phyloP scores from a whole-genome alignment of 768 basidiomycete genomes.

The Calocybe indica region DNA sequence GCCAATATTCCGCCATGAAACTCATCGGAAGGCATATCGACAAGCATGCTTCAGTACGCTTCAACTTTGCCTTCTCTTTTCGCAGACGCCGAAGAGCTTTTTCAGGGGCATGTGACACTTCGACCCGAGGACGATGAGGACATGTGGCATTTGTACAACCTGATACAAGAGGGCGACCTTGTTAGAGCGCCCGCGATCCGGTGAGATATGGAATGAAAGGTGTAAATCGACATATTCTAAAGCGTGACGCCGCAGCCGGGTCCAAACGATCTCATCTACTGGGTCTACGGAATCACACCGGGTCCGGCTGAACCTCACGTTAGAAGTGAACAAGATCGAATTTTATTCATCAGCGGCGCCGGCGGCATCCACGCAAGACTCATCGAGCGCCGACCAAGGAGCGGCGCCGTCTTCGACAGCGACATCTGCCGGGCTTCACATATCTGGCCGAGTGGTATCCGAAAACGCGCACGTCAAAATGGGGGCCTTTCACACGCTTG shows the following conservation, averaged over 20 bases:
- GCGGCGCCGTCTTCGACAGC: conserved; percentile 28
- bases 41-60: conserved; percentile 71
- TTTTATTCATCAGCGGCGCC: conserved; percentile 69
- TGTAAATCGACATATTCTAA: background rate
- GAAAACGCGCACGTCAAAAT: conserved; percentile 90
- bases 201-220: conserved; percentile 26
- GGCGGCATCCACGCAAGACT: conserved; percentile 40
- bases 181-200: conserved; percentile 85
- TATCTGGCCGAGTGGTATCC: conserved; percentile 77
- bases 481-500: conserved; percentile 92
- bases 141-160: conserved; percentile 99
- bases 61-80: conserved; percentile 3
- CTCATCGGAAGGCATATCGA: conserved; percentile 78
- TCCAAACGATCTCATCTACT: conserved; percentile 85
- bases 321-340: conserved; percentile 72
- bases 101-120: conserved; percentile 87
- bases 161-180: conserved; percentile 85
- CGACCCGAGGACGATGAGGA: conserved; percentile 98
- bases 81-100: conserved; percentile 22
- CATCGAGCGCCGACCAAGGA: conserved; percentile 22
- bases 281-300: conserved; percentile 93
- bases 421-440: conserved; percentile 63
- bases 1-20: conserved; percentile 55
- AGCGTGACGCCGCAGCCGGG: conserved; percentile 46
- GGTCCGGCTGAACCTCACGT: conserved; percentile 77